Base-by-base conservation (phyloP, 495 filamentous ascomycete genomes). In the Xanthoparmelia taractica region DNA sequence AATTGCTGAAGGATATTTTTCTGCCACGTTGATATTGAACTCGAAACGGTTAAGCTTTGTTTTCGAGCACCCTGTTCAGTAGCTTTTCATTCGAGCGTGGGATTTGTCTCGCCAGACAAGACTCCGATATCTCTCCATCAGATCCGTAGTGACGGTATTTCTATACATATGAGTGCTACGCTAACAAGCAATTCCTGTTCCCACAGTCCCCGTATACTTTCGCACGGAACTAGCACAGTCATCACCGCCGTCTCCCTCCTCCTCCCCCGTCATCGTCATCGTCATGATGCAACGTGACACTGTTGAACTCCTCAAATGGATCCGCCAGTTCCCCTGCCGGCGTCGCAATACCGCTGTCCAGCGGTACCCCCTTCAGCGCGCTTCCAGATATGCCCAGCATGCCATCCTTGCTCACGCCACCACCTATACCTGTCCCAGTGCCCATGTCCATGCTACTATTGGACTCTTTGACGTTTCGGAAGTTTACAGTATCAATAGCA, bases 251-350 rank as follows among this genome's bases (percentile, higher is more conserved):
- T 29, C 59, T 61, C 17, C 41, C 58, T 29, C 41, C 58, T 29
- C 36, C 36, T 58, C 34, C 56, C 56, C 50, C 57, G 13, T 23
- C 38, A 38, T 86, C 84, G 61, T 97, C 93, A 15, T 91, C 95
- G 61, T 97, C 94, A 78, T 98, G 94, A 75, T 96, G 92, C 63
- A 98, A 82, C 64, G 94, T 98, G 38, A 98, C 94, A 69, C 90
- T 96, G 75, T 98, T 98, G 73, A 98, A 98, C 72, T 97, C 95
- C 74, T 96, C 91, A 71, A 98, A 98, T 17, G 94, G 94, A 82
- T 98, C 94, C n/a, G 84, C 82, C 61, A 86, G 74, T 71, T 96
- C 92, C 41, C 80, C 88, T 41, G 87, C 91, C 13, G 94, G 92
- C 36, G 93, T 97, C 5, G 87, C 86, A 37, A 94, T 76, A 12